Evolutionary conservation across 257 asterid genomes (phyloP).

Genomic region (Salvia miltiorrhiza): DNA sequence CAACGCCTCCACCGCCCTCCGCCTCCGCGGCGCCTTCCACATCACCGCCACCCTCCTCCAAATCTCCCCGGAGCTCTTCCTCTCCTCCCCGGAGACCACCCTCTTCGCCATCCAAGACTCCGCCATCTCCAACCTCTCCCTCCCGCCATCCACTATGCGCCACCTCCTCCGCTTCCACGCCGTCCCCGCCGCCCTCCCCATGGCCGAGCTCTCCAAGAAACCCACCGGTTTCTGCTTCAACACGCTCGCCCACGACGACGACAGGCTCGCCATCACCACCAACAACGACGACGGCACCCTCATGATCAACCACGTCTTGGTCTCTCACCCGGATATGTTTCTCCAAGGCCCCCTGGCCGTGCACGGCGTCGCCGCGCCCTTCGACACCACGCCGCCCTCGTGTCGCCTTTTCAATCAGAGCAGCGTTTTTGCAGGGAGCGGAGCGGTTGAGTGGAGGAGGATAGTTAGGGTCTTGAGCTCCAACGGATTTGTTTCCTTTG

Average conservation of each 20-base stretch:
- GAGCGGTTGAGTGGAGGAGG: conserved; percentile 39
- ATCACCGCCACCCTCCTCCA: conserved; percentile 70
- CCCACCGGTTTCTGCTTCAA: conserved; percentile 46
- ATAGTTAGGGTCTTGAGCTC: conserved; percentile 39
- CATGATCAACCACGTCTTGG: conserved; percentile 48
- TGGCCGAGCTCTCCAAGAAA: conserved; percentile 40
- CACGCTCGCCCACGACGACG: conserved; percentile 35
- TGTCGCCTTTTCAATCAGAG: conserved; percentile 20
- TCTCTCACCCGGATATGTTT: conserved; percentile 70
- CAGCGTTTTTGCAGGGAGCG: not conserved
- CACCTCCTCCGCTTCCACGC: conserved; percentile 65
- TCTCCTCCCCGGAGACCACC: conserved; percentile 51
- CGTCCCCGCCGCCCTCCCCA: conserved; percentile 43
- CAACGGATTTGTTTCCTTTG: conserved; percentile 58
- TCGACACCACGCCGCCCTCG: conserved; percentile 28
- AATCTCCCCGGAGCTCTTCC: conserved; percentile 71
- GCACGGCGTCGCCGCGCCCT: conserved; percentile 57
- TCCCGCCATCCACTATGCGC: conserved; percentile 52
- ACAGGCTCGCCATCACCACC: conserved; percentile 41
- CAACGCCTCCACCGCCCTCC: conserved; percentile 64
- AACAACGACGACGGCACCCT: conserved; percentile 28
- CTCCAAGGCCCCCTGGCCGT: conserved; percentile 48
- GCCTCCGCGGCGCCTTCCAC: conserved; percentile 62
- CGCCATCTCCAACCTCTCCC: conserved; percentile 51
- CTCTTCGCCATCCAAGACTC: conserved; percentile 72